Base-by-base conservation (phyloP, 768 basidiomycete species). In the Multifurca ochricompacta region DNA sequence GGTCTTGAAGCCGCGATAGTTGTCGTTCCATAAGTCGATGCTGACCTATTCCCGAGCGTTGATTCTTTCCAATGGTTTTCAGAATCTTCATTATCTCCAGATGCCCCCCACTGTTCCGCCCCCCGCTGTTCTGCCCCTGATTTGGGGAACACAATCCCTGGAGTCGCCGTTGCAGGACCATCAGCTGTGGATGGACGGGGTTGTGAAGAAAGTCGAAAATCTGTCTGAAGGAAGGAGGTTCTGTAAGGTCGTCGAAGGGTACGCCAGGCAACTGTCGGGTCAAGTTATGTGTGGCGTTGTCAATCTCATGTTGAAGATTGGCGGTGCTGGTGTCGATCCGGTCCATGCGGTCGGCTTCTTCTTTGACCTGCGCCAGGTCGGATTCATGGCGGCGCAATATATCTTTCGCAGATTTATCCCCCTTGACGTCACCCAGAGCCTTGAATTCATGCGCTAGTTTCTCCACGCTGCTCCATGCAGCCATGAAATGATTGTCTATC, bases 231-330 rank as follows among this genome's bases (percentile, higher is more conserved):
- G 27, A 10, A 11, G 16, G 18, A 14, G 28, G 25, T n/a, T 25
- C 35, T 8, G 23, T 32, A 11, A 32, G 31, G 10, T 39, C 27
- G 25, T 46, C 36, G 6, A 57, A 23, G 13, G 34, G 28, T 6
- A 51, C 49, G 28, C 59, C 59, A 1, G 59, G 50, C n/a, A 60
- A 21, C 7, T 53, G 35, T 7, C 18, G 25, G 8, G 51, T 32
- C 35, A 60, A 18, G 7, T 48, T 27, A 36, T 45, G 47, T 1
- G 55, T 53, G 30, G 18, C 41, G 9, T 42, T 11, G 18, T 56
- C 41, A 18, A 57, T 47, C 18, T 31, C 19, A 4, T 19, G 3
- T 14, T 39, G 35, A 13, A 59, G 40, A 4, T 41, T 35, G 14
- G 27, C 32, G 42, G 57, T 39, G 3, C 32, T 7, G 5, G 1